Evolutionary conservation across 345 rosid genomes (phyloP), one percentile per base, ranked within the genome.

Genomic region (Nephelium lappaceum): DNA sequence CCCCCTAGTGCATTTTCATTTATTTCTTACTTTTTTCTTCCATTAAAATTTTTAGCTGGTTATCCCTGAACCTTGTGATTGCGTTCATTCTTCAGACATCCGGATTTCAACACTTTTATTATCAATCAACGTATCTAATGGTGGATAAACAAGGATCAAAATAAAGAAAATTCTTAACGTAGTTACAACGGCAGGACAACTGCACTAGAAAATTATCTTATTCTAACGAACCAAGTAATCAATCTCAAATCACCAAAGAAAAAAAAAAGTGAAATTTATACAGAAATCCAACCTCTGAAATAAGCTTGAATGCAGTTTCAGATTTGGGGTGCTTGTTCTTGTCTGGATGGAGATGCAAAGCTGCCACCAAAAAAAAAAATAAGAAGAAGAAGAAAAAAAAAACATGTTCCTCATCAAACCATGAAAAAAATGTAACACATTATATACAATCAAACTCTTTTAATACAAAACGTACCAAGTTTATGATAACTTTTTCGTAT

Each of bases 341-440:
- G 78, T 96, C 99, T 0, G 99, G 99, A 77, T 96, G 99, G 86
- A 93, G 85, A 81, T 89, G 97, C 89, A 96, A 79, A 81, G 98
- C 99, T 94, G 89, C 27, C 64, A 60, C 14, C 8, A 9, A 60
- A 2, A 60, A 8, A 7, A 6, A 60, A 60, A n/a, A n/a, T 6
- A 60, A 19, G 75, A 27, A 16, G 3, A 31, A 31, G 3, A 31
- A 31, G 36, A 31, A 31, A 31, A 31, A 31, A 31, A 74, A 21
- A 12, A 58, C 67, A n/a, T 14, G 4, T n/a, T 38, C 27, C 21
- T 47, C 36, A 23, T 11, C 62, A 67, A 77, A 38, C 0, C 2
- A 76, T 1, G 11, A 25, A 71, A 42, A 38, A 43, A 31, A 31
- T 31, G 36, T 45, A 16, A 23, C 11, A 69, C 12, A 42, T 19